phyloP scores from a whole-genome alignment of 1,284 basidiomycete genomes.

The Chiua sp. region DNA sequence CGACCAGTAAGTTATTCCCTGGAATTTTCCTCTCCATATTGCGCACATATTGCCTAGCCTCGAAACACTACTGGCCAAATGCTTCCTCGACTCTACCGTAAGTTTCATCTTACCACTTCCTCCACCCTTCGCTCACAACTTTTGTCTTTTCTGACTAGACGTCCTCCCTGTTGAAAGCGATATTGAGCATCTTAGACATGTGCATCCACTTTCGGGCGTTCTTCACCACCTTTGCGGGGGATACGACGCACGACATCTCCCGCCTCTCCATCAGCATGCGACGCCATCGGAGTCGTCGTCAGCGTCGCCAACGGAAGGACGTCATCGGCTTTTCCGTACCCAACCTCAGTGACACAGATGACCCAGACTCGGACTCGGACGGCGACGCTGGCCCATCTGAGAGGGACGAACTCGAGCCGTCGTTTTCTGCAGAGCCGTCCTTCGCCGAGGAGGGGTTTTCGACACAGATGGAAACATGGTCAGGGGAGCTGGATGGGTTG shows the following conservation, averaged over 20 bases:
- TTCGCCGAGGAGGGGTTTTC: slow-evolving; percentile 45
- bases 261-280: slow-evolving; percentile 57
- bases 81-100: slow-evolving; percentile 72
- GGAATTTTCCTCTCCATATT: neutral
- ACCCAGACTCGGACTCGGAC: slow-evolving; percentile 52
- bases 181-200: slow-evolving; percentile 77
- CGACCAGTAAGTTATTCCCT: slow-evolving; percentile 61
- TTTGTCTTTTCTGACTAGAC: slow-evolving; percentile 48
- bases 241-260: slow-evolving; percentile 64
- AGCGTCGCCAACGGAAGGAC: slow-evolving; percentile 55
- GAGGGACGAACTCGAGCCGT: slow-evolving; percentile 41
- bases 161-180: slow-evolving; percentile 62
- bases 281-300: slow-evolving; percentile 65
- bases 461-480: slow-evolving; percentile 62
- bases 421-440: slow-evolving; percentile 50
- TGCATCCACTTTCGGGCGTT: slow-evolving; percentile 68
- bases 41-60: slow-evolving; percentile 48
- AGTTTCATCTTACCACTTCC: slow-evolving; percentile 24
- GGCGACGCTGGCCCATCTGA: slow-evolving; percentile 20
- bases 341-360: slow-evolving; percentile 36
- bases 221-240: slow-evolving; percentile 64
- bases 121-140: neutral
- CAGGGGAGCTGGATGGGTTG: slow-evolving; percentile 68
- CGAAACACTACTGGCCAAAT: slow-evolving; percentile 63
- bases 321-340: slow-evolving; percentile 65